Evolutionary conservation across 441 rosid genomes (phyloP).

Genomic region (Aleurites moluccanus): DNA sequence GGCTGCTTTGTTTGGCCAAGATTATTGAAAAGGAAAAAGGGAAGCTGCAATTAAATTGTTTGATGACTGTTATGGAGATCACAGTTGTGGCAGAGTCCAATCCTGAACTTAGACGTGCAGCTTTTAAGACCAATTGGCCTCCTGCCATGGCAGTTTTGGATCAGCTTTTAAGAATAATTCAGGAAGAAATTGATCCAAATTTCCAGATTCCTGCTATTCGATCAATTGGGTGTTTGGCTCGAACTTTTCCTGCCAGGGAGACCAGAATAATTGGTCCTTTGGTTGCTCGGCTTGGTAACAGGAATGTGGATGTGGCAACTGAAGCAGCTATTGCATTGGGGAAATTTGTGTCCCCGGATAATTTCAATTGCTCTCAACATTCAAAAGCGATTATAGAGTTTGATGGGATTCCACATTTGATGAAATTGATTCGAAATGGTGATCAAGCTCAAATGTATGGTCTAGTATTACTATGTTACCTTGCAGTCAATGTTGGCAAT

Average conservation of each 20-base stretch:
- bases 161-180: slow-evolving; percentile 50
- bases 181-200: slow-evolving; percentile 34
- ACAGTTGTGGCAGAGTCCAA: slow-evolving; percentile 47
- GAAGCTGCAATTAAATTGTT: slow-evolving; percentile 47
- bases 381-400: slow-evolving; percentile 55
- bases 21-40: slow-evolving; percentile 45
- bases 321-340: slow-evolving; percentile 55
- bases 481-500: slow-evolving; percentile 50
- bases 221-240: slow-evolving; percentile 56
- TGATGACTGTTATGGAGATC: slow-evolving; percentile 53
- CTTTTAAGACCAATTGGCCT: slow-evolving; percentile 55
- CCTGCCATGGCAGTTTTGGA: slow-evolving; percentile 59
- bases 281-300: slow-evolving; percentile 40
- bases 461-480: slow-evolving; percentile 43
- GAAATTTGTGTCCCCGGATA: slow-evolving; percentile 53
- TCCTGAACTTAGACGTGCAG: slow-evolving; percentile 50
- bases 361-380: slow-evolving; percentile 52
- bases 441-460: slow-evolving; percentile 43
- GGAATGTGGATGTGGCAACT: slow-evolving; percentile 33
- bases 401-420: slow-evolving; percentile 45
- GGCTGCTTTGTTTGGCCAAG: slow-evolving; percentile 54
- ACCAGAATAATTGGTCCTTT: slow-evolving; percentile 44
- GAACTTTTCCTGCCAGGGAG: slow-evolving; percentile 57
- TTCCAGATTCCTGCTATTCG: slow-evolving; percentile 44
- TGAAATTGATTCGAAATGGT: slow-evolving; percentile 34